Conservation (phyloP, 75 land plant genomes). For the Selaginella moellendorffii region DNA sequence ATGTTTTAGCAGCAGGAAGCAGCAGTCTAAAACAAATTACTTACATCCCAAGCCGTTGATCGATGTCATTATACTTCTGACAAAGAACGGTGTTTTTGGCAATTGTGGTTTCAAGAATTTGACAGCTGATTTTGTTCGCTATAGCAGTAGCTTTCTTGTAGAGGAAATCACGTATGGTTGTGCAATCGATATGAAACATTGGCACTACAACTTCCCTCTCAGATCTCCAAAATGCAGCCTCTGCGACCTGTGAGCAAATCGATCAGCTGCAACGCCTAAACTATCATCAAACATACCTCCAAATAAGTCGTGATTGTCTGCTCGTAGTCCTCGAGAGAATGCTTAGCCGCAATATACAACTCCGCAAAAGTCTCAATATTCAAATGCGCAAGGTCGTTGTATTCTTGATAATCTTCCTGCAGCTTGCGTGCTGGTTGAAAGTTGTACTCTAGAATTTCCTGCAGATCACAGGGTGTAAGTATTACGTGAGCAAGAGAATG, state of each 20-base stretch:
- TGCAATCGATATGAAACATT: constrained; percentile 27
- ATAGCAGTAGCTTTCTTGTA: constrained; percentile 16
- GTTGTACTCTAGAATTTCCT: constrained; percentile 21
- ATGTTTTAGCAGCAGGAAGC: neutral
- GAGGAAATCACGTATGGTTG: constrained; percentile 13
- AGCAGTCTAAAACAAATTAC: neutral
- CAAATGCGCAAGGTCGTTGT: constrained; percentile 8
- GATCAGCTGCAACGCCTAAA: neutral
- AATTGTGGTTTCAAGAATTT: constrained; percentile 15
- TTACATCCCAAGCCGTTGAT: neutral
- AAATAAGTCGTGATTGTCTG: constrained; percentile 10
- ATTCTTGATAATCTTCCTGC: constrained; percentile 9
- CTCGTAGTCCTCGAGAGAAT: constrained; percentile 21
- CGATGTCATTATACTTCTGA: constrained; percentile 13
- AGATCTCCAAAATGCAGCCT: constrained; percentile 8
- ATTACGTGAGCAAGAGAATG: too few species aligned
- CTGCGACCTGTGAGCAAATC: constrained; percentile 20
- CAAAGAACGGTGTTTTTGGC: constrained; percentile 16
- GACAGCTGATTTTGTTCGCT: constrained; percentile 9
- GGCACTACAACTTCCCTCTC: constrained; percentile 18
- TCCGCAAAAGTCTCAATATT: constrained; percentile 16
- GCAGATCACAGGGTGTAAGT: neutral
- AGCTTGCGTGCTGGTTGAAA: constrained; percentile 14
- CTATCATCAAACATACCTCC: constrained; percentile 9
- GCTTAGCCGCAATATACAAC: constrained; percentile 10